phyloP scores from a whole-genome alignment of 2,329 filamentous ascomycete species.

The Clonostachys solani region DNA sequence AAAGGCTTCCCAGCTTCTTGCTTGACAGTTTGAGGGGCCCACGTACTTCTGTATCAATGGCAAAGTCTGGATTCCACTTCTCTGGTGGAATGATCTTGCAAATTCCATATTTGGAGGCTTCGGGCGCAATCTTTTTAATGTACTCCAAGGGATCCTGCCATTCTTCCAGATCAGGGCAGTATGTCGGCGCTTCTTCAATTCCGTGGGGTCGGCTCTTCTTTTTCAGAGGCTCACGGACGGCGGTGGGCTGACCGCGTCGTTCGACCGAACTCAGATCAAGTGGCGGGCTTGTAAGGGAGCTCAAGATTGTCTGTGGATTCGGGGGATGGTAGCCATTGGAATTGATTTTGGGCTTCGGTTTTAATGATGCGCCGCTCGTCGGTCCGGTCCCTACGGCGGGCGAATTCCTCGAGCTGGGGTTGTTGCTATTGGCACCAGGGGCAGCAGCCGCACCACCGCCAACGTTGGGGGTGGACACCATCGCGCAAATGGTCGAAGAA shows the following conservation, averaged over 20 bases:
- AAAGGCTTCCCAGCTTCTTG: not conserved
- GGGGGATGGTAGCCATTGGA: conserved; percentile 48
- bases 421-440: conserved; percentile 32
- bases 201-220: conserved; percentile 77
- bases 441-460: conserved; percentile 26
- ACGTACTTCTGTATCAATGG: conserved; percentile 88
- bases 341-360: conserved; percentile 48
- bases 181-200: conserved; percentile 86
- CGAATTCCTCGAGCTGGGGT: conserved; percentile 47
- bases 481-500: conserved; percentile 11
- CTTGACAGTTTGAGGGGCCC: not conserved
- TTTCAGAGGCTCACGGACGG: conserved; percentile 71
- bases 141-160: conserved; percentile 94
- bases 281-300: conserved; percentile 53
- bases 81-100: conserved; percentile 95
- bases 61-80: conserved; percentile 90
- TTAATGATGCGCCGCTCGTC: conserved; percentile 28
- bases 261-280: conserved; percentile 89
- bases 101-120: conserved; percentile 84
- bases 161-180: conserved; percentile 84
- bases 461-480: conserved; percentile 34
- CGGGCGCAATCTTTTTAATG: conserved; percentile 84
- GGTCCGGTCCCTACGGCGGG: conserved; percentile 36
- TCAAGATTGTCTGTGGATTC: conserved; percentile 47
- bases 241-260: conserved; percentile 77